A percentile compares a stretch with the other conserved stretches of the same genome.
Evolutionary conservation across 176 grass and related monocot genomes (phyloP).

Genomic region (Eragrostis curvula): DNA sequence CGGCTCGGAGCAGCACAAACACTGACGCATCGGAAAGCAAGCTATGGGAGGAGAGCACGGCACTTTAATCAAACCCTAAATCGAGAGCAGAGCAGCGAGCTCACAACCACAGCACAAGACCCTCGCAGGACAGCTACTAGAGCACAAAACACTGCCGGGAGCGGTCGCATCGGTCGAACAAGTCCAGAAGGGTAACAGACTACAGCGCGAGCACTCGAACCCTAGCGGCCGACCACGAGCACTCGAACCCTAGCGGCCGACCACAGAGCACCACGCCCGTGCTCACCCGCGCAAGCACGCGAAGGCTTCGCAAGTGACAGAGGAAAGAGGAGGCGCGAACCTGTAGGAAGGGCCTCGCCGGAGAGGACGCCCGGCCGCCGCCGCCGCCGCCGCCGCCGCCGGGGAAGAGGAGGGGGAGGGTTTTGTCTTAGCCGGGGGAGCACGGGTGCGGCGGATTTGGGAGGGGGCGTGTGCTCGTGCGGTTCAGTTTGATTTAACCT

Average conservation of each 20-base stretch:
- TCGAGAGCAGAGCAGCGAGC: background rate
- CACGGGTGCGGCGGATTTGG: constrained; percentile 29
- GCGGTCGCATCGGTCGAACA: background rate
- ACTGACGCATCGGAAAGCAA: background rate
- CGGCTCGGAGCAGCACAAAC: background rate
- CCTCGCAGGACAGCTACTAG: background rate
- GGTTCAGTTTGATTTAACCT: constrained; percentile 28
- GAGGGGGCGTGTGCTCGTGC: constrained; percentile 16
- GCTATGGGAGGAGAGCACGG: background rate
- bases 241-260: background rate
- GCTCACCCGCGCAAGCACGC: background rate
- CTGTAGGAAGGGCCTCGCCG: constrained; percentile 31
- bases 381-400: constrained; percentile 24
- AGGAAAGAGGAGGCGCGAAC: background rate
- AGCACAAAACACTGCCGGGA: background rate
- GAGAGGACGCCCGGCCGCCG: constrained; percentile 19
- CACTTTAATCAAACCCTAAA: constrained; percentile 49
- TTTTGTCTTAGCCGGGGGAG: constrained; percentile 48
- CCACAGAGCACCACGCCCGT: background rate
- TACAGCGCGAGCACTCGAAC: background rate
- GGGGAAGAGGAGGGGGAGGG: constrained; percentile 36
- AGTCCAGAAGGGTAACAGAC: background rate
- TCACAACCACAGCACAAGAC: background rate
- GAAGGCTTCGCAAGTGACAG: background rate
- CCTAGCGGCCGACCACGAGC: constrained; percentile 4